Evolutionary conservation across 202 grass and related monocot genomes (phyloP).

Genomic region (Hordeum pubiflorum): DNA sequence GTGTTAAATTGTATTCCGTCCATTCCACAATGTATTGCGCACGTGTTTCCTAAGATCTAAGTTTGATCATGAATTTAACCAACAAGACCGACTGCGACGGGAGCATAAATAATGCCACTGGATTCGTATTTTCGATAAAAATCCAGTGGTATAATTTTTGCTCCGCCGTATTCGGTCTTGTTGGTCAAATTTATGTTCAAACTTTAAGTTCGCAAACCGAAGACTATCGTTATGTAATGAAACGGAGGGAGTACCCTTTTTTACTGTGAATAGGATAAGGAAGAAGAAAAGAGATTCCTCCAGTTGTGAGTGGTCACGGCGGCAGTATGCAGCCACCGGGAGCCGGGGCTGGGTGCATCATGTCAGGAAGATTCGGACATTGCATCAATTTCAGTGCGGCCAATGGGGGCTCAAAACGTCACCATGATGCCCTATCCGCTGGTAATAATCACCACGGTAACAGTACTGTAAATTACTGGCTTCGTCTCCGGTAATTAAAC

Average conservation of each 20-base stretch:
- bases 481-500: not conserved
- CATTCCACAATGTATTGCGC: no score
- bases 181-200: no score
- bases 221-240: no score
- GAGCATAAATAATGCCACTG: no score
- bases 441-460: not conserved
- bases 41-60: no score
- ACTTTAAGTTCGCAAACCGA: no score
- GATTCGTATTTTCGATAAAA: no score
- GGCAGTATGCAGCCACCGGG: not conserved
- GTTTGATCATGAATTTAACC: no score
- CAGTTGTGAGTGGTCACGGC: not conserved
- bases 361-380: not conserved
- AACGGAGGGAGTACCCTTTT: no score
- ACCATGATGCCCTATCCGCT: not conserved
- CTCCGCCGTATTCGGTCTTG: no score
- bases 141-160: no score
- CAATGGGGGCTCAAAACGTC: constrained; percentile 21
- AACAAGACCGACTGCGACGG: no score
- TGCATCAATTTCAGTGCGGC: constrained; percentile 10
- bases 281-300: not conserved
- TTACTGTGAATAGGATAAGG: not conserved
- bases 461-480: not conserved
- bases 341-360: not conserved
- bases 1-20: not conserved